These are phyloP conservation scores for Yamadazyma triangularis DNA, from an alignment of 1,139 yeast species.

Conservation along the genomic window DNA sequence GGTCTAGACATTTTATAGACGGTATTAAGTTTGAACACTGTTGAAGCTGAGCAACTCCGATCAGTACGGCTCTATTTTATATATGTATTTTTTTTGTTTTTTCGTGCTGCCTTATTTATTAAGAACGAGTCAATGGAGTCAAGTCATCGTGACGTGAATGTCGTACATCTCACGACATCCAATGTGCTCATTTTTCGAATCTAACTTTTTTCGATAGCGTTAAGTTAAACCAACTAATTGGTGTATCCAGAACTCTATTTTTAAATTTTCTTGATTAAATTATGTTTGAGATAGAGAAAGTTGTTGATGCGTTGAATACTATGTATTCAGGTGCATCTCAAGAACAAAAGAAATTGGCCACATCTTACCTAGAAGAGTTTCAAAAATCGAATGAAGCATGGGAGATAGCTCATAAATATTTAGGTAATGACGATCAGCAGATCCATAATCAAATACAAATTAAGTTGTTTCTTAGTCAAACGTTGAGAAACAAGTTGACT, in stretches of 20 bases:
- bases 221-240: no score
- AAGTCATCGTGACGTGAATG: no score
- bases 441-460: constrained; percentile 45
- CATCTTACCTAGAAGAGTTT: constrained; percentile 67
- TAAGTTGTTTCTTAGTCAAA: constrained; percentile 85
- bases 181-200: no score
- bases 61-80: no score
- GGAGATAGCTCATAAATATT: constrained; percentile 43
- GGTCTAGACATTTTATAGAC: constrained; percentile 50
- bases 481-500: constrained; percentile 76
- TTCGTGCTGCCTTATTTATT: not conserved
- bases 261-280: no score
- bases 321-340: constrained; percentile 55
- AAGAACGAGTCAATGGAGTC: no score
- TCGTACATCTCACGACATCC: no score
- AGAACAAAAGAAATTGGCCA: constrained; percentile 55
- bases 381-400: constrained; percentile 78
- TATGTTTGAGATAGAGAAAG: constrained; percentile 18
- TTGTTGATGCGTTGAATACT: constrained; percentile 51
- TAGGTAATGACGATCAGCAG: constrained; percentile 15
- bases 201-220: no score
- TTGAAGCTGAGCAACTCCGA: no score
- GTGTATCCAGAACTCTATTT: no score
- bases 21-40: not conserved
- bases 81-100: no score